A percentile compares a stretch with the other conserved stretches of the same genome.
These are phyloP conservation scores for Alternaria incomplexa DNA, from an alignment of 2,329 filamentous ascomycete species.

Conservation along the genomic window DNA sequence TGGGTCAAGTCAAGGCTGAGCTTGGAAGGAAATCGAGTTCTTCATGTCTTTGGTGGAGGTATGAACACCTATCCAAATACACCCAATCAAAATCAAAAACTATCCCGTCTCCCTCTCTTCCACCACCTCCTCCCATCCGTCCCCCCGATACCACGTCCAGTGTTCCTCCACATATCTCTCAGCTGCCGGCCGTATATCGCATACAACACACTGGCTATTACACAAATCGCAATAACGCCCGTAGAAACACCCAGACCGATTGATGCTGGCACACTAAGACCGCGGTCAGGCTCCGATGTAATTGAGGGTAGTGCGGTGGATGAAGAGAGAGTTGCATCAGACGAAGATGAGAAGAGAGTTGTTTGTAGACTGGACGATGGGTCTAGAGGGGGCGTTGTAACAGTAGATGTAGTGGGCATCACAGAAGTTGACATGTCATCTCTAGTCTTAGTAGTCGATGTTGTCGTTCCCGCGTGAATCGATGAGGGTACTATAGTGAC, in stretches of 20 bases:
- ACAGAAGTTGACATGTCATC: not conserved
- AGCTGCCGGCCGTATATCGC: not conserved
- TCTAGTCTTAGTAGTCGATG: not conserved
- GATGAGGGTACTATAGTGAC: not conserved
- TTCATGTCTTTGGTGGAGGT: not conserved
- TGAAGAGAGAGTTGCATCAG: not conserved
- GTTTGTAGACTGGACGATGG: not conserved
- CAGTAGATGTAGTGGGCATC: not conserved
- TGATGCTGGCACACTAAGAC: not conserved
- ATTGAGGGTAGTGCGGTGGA: not conserved
- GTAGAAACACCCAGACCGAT: slow-evolving; percentile 1
- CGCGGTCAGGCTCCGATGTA: not conserved
- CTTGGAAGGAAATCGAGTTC: not conserved
- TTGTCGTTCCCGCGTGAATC: not conserved
- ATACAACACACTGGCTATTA: not conserved
- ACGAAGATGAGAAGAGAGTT: not conserved
- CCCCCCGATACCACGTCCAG: not conserved
- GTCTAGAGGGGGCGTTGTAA: not conserved
- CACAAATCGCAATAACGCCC: not conserved
- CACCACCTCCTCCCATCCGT: not conserved
- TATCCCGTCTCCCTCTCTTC: not conserved
- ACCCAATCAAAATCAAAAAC: not conserved
- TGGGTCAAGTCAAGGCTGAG: not conserved
- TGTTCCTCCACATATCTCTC: not conserved
- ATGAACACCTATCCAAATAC: not conserved